These are phyloP conservation scores for Metarhizium guizhouense DNA, from an alignment of 2,329 filamentous ascomycete genomes.

Conservation along the genomic window DNA sequence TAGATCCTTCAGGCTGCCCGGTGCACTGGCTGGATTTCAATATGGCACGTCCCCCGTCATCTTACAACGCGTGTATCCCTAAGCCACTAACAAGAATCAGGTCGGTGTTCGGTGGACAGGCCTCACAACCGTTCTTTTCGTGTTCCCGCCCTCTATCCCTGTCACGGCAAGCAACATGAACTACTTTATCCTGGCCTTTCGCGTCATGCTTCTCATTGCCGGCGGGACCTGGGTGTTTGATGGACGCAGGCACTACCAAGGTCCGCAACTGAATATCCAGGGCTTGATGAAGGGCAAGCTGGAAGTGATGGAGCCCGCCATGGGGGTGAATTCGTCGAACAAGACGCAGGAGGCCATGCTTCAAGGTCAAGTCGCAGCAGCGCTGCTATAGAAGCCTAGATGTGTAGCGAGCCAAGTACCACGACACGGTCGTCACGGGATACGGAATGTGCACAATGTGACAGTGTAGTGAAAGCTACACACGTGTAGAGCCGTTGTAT, in stretches of 20 bases:
- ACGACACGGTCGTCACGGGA: too few species aligned
- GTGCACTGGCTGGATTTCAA: conserved; percentile 27
- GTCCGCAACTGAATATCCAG: conserved; percentile 18
- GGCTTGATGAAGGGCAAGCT: conserved; percentile 2
- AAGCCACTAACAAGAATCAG: conserved; percentile 1
- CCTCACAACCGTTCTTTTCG: conserved; percentile 66
- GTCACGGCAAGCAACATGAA: conserved; percentile 63
- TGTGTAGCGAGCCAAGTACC: too few species aligned
- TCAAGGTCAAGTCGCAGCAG: not conserved
- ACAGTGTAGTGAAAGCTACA: too few species aligned
- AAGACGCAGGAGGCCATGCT: not conserved
- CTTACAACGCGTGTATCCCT: too few species aligned
- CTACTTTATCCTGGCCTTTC: conserved; percentile 40
- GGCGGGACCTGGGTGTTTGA: conserved; percentile 37
- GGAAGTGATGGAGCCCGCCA: conserved; percentile 4
- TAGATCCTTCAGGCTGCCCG: conserved; percentile 27
- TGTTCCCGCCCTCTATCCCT: conserved; percentile 61
- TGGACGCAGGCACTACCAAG: conserved; percentile 37
- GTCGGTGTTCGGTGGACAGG: conserved; percentile 55
- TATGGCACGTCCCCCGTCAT: conserved; percentile 8
- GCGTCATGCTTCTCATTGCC: conserved; percentile 36
- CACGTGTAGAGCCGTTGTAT: too few species aligned
- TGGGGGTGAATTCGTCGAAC: not conserved
- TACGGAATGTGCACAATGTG: too few species aligned
- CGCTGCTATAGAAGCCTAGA: not conserved